phyloP scores from a whole-genome alignment of 805 yeast genomes.

The Sugiyamaella floridensis region DNA sequence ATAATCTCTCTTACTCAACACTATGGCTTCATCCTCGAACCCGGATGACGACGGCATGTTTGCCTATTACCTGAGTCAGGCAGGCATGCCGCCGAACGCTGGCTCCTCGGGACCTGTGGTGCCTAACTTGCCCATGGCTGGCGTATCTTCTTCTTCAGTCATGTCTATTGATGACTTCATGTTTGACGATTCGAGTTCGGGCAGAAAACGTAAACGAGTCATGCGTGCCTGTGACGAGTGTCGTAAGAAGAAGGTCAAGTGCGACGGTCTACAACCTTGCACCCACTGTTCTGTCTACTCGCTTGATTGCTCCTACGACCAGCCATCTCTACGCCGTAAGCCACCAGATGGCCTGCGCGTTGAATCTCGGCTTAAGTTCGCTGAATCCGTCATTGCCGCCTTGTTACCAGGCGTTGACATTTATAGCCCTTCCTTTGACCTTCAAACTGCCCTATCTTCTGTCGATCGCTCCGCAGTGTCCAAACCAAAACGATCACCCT shows the following conservation, averaged over 20 bases:
- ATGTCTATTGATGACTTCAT: neutral
- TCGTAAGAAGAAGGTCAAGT: conserved; percentile 67
- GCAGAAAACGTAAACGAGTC: conserved; percentile 51
- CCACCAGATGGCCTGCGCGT: conserved; percentile 27
- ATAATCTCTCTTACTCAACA: too few species aligned
- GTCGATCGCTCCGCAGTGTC: neutral
- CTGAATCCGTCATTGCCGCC: conserved; percentile 32
- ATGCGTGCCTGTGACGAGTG: conserved; percentile 73
- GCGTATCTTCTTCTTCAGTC: neutral
- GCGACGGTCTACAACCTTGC: conserved; percentile 76
- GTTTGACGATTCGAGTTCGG: neutral
- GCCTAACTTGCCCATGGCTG: neutral
- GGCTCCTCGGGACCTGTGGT: neutral
- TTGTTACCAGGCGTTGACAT: conserved; percentile 37
- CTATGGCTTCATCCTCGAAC: neutral
- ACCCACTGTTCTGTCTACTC: conserved; percentile 81
- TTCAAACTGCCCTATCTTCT: conserved; percentile 3
- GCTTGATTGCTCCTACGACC: conserved; percentile 75
- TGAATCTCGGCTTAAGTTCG: conserved; percentile 31
- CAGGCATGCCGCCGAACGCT: neutral
- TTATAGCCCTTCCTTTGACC: conserved; percentile 7
- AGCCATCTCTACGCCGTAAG: conserved; percentile 56
- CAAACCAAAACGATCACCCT: conserved; percentile 1
- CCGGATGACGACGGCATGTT: neutral
- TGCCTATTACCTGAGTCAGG: neutral